These are phyloP conservation scores for Trypanosoma scelopori DNA, from an alignment of 208 protist species.

Conservation along the genomic window DNA sequence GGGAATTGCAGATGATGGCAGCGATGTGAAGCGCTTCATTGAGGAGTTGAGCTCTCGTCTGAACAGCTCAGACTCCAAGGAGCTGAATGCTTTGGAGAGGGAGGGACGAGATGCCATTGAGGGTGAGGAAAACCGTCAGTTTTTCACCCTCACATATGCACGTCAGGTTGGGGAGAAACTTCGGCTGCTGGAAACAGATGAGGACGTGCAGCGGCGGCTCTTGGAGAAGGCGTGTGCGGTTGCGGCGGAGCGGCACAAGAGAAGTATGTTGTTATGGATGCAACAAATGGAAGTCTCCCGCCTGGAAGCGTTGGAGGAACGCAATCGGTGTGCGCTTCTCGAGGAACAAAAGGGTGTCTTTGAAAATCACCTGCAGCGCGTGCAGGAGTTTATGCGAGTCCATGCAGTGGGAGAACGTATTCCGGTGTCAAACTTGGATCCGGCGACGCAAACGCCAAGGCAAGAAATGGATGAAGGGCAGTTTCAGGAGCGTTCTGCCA, in stretches of 20 bases:
- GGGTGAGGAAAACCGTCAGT: conserved; percentile 24
- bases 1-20: conserved; percentile 18
- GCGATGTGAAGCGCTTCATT: conserved; percentile 32
- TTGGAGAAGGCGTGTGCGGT: conserved; percentile 1
- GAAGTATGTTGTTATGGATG: not conserved
- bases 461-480: not conserved
- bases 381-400: too few relatives aligned
- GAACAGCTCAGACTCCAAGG: conserved; percentile 3
- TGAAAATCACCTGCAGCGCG: too few relatives aligned
- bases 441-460: not conserved
- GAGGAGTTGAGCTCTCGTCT: conserved; percentile 21
- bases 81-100: conserved; percentile 11
- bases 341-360: not conserved
- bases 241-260: not conserved
- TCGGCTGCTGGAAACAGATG: conserved; percentile 4
- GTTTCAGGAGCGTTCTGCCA: not conserved
- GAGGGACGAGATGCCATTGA: conserved; percentile 17
- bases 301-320: not conserved
- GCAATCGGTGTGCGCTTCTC: not conserved
- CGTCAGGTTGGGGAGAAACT: not conserved
- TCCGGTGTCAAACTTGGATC: not conserved
- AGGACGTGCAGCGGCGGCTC: not conserved
- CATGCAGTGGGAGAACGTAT: too few relatives aligned
- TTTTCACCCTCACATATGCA: conserved; percentile 18
- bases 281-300: not conserved